Base-by-base conservation (phyloP, 495 filamentous ascomycete species). In the Hypoxylon intermedium region DNA sequence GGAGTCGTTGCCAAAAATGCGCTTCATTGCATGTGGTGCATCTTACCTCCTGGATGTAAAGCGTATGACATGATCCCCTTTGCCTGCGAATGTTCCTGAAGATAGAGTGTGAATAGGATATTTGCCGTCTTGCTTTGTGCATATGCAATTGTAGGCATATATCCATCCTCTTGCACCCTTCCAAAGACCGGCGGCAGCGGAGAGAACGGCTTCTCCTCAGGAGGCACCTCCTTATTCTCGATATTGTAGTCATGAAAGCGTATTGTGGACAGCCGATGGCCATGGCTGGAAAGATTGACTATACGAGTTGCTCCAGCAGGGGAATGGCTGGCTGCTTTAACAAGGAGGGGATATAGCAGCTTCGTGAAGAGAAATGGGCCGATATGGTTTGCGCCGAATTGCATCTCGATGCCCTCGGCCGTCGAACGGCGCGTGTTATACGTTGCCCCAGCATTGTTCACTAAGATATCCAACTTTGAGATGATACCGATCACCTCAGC, bases 91-190 rank as follows among this genome's bases (percentile, higher is more conserved):
- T 74, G 70, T 11, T 72, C 51, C 23, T 81, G 77, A 23, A 85
- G 63, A 2, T 76, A 77, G 7, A 78, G 33, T 6, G 82, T 80
- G 44, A 85, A 84, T 34, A 87, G 54, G n/a, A 87, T 75, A 53
- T 86, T 87, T 20, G 83, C 85, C 26, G 83, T 80, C 70, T 87
- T 87, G 47, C 81, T 82, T 50, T 83, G 77, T 9, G 75, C 81
- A 37, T 87, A 86, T 6, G 81, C 80, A 34, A 79, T 58, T 50
- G 76, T 81, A 18, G 76, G 72, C 43, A 82, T 77, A 65, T 86
- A 88, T 2, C 82, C 83, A 15, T 80, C 74, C 40, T 78, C 58
- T 6, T 69, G 67, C 23, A 57, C 61, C 40, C 59, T 74, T 0
- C 45, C 65, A 37, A 80, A 76, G 0, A 71, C 63, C 9, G 67